phyloP scores from a whole-genome alignment of 2,329 filamentous ascomycete species.

The Botrytis fabae region DNA sequence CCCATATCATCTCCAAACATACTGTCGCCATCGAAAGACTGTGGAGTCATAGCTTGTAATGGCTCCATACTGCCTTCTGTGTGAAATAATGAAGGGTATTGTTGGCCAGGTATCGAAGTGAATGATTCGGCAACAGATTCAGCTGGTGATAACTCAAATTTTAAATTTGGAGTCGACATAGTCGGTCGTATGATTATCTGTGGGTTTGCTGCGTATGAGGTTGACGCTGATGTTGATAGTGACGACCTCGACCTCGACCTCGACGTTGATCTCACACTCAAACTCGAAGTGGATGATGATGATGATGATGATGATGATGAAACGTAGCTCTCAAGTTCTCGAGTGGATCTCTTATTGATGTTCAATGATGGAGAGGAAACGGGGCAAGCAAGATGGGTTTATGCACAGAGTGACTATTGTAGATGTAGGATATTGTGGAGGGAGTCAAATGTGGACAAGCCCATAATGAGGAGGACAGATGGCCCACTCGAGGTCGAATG shows the following conservation, averaged over 20 bases:
- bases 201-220: background rate
- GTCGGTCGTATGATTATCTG: background rate
- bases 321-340: background rate
- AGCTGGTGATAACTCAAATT: slow-evolving; percentile 40
- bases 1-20: slow-evolving; percentile 36
- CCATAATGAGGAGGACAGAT: slow-evolving; percentile 22
- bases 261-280: background rate
- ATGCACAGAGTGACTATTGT: slow-evolving; percentile 6
- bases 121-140: slow-evolving; percentile 41
- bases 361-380: background rate
- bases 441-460: slow-evolving; percentile 16
- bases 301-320: background rate
- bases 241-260: background rate
- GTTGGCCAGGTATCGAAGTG: slow-evolving; percentile 39
- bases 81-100: slow-evolving; percentile 39
- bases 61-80: slow-evolving; percentile 34
- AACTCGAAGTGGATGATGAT: background rate
- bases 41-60: slow-evolving; percentile 39
- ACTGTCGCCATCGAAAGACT: slow-evolving; percentile 40
- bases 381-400: background rate
- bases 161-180: slow-evolving; percentile 36
- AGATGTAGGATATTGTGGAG: slow-evolving; percentile 10
- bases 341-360: background rate
- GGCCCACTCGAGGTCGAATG: background rate
- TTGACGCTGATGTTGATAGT: background rate